A percentile compares a stretch with the other conserved stretches of the same genome.
These are phyloP conservation scores for Huntiella omanensis DNA, from an alignment of 2,329 filamentous ascomycete genomes.

Conservation along the genomic window DNA sequence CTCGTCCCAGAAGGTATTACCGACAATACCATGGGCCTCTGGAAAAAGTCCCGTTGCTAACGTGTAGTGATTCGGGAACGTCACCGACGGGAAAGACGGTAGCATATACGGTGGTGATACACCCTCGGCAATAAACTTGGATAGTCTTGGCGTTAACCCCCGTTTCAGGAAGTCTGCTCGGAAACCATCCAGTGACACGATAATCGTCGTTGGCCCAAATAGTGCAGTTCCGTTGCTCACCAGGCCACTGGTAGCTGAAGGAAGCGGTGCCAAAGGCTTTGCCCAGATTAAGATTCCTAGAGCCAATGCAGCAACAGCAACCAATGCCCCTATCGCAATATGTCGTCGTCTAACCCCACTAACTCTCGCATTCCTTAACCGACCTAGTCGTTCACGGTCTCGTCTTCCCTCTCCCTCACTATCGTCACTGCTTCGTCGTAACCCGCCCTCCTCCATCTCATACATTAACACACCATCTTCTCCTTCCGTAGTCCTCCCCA, in stretches of 20 bases:
- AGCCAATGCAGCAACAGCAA: slow-evolving; percentile 14
- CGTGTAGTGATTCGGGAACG: slow-evolving; percentile 93
- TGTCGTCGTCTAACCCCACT: neutral
- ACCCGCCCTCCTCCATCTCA: slow-evolving; percentile 70
- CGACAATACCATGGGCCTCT: slow-evolving; percentile 80
- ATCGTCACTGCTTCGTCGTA: slow-evolving; percentile 45
- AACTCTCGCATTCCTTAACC: slow-evolving; percentile 15
- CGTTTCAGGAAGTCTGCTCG: slow-evolving; percentile 80
- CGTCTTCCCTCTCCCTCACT: slow-evolving; percentile 40
- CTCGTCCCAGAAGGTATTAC: slow-evolving; percentile 90
- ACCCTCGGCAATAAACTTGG: slow-evolving; percentile 59
- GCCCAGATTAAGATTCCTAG: slow-evolving; percentile 14
- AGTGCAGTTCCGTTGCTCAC: slow-evolving; percentile 69
- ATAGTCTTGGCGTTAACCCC: slow-evolving; percentile 65
- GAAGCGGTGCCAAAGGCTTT: neutral
- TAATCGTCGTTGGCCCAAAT: slow-evolving; percentile 79
- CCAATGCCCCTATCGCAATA: slow-evolving; percentile 31
- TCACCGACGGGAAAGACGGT: slow-evolving; percentile 88
- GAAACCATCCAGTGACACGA: slow-evolving; percentile 91
- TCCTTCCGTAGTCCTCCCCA: slow-evolving; percentile 35
- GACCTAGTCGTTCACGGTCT: slow-evolving; percentile 32
- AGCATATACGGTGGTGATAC: slow-evolving; percentile 85
- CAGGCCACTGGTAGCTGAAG: slow-evolving; percentile 17
- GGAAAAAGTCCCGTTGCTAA: slow-evolving; percentile 83
- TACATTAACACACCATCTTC: slow-evolving; percentile 68